Evolutionary conservation across 768 basidiomycete genomes (phyloP).

Genomic region (Boletus vinaceobasis): DNA sequence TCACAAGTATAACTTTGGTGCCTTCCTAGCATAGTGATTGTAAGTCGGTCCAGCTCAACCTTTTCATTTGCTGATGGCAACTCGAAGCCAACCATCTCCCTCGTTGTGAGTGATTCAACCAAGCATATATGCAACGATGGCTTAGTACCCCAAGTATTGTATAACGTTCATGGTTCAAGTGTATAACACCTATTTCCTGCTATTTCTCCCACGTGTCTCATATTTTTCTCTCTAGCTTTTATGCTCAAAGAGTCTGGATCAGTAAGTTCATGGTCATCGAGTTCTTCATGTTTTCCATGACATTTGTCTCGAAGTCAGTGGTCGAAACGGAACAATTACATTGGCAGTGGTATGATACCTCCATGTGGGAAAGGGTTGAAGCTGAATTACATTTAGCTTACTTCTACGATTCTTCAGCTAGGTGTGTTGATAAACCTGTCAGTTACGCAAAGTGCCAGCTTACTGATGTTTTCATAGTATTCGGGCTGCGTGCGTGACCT

Average conservation of each 20-base stretch:
- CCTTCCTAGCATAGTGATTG: neutral
- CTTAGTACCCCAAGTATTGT: slow-evolving; percentile 3
- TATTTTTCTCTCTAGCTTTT: slow-evolving; percentile 9
- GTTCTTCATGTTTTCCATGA: neutral
- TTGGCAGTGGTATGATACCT: slow-evolving; percentile 11
- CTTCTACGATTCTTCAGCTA: slow-evolving; percentile 3
- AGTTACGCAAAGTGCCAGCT: neutral
- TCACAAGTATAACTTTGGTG: neutral
- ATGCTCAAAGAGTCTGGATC: slow-evolving; percentile 23
- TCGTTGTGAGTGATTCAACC: neutral
- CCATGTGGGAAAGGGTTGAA: neutral
- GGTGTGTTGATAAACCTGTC: neutral
- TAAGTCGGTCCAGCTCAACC: neutral
- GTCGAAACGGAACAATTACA: slow-evolving; percentile 5
- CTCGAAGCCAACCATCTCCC: neutral
- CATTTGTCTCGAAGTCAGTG: slow-evolving; percentile 8
- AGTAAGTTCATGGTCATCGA: slow-evolving; percentile 5
- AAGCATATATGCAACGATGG: neutral
- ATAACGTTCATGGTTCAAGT: slow-evolving; percentile 16
- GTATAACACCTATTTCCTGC: neutral
- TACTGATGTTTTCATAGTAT: neutral
- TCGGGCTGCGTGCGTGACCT: slow-evolving; percentile 6
- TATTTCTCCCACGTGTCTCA: neutral
- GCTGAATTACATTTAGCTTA: neutral
- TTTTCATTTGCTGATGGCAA: neutral